Evolutionary conservation across 2,329 filamentous ascomycete genomes (phyloP).

Genomic region (Sarocladium oryzae): DNA sequence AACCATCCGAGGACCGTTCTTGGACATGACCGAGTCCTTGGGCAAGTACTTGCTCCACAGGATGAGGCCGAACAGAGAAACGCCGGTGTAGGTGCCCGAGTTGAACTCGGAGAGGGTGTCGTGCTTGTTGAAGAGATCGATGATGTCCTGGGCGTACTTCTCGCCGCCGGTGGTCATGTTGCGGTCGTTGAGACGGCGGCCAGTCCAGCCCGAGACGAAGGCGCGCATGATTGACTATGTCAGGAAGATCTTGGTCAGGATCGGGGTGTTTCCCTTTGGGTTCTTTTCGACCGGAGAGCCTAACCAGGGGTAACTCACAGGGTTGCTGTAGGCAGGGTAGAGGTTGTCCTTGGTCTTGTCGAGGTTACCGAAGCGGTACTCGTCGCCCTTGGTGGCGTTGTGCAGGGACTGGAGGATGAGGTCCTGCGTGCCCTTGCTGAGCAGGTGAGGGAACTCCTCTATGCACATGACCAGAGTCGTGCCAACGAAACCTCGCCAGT

Average conservation of each 20-base stretch:
- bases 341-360: constrained; percentile 48
- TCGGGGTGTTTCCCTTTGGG: neutral
- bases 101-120: constrained; percentile 58
- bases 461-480: constrained; percentile 51
- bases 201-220: constrained; percentile 53
- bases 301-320: constrained; percentile 13
- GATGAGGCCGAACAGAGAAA: constrained; percentile 52
- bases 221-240: constrained; percentile 50
- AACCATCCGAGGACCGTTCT: constrained; percentile 46
- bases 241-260: neutral
- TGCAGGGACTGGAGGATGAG: constrained; percentile 47
- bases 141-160: constrained; percentile 45
- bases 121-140: constrained; percentile 48
- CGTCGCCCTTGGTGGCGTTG: constrained; percentile 51
- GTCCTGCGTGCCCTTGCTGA: constrained; percentile 26
- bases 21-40: constrained; percentile 43
- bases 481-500: constrained; percentile 58
- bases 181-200: constrained; percentile 41
- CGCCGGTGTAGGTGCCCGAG: constrained; percentile 55
- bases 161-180: constrained; percentile 57
- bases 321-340: constrained; percentile 56
- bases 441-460: constrained; percentile 49
- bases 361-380: constrained; percentile 54
- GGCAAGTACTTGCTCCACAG: constrained; percentile 55
- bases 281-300: neutral